Percentiles rank a stretch among this genome's conserved stretches.
phyloP scores from a whole-genome alignment of 1,284 basidiomycete genomes.

The Sparassis latifolia region DNA sequence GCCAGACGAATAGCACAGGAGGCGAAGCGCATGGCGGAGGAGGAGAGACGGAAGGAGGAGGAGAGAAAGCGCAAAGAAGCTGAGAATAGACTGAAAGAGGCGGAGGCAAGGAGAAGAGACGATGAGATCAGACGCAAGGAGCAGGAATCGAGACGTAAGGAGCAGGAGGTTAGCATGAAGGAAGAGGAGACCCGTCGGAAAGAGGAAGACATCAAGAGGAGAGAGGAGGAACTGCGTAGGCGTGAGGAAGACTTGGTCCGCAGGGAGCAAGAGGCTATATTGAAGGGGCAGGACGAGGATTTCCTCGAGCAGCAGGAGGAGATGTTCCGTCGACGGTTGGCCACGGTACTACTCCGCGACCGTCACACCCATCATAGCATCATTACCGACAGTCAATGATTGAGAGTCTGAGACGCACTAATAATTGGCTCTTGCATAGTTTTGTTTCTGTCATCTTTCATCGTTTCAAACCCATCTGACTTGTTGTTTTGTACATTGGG shows the following conservation, averaged over 20 bases:
- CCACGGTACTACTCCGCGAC: no score
- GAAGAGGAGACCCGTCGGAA: slow-evolving; percentile 8
- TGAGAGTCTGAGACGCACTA: no score
- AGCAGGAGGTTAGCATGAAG: slow-evolving; percentile 10
- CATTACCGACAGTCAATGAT: no score
- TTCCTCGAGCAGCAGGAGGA: slow-evolving; percentile 20
- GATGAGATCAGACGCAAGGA: slow-evolving; percentile 10
- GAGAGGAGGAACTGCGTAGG: slow-evolving; percentile 8
- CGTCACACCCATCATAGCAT: no score
- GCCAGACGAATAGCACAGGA: no score
- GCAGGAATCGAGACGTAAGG: slow-evolving; percentile 13
- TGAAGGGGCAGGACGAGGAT: slow-evolving; percentile 7
- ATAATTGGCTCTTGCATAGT: no score
- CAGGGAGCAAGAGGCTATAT: not conserved
- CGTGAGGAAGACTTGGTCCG: not conserved
- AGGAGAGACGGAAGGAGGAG: no score
- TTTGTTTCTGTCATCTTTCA: no score
- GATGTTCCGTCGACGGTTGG: slow-evolving; percentile 9
- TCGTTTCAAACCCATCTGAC: no score
- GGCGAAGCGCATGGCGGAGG: no score
- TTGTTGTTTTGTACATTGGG: no score
- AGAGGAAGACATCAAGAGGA: slow-evolving; percentile 8
- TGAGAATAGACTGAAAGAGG: slow-evolving; percentile 23
- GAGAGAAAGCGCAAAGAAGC: slow-evolving; percentile 19
- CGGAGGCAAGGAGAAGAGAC: slow-evolving; percentile 11